Conservation (phyloP, 495 filamentous ascomycete genomes). For the Chaetomium tenue region DNA sequence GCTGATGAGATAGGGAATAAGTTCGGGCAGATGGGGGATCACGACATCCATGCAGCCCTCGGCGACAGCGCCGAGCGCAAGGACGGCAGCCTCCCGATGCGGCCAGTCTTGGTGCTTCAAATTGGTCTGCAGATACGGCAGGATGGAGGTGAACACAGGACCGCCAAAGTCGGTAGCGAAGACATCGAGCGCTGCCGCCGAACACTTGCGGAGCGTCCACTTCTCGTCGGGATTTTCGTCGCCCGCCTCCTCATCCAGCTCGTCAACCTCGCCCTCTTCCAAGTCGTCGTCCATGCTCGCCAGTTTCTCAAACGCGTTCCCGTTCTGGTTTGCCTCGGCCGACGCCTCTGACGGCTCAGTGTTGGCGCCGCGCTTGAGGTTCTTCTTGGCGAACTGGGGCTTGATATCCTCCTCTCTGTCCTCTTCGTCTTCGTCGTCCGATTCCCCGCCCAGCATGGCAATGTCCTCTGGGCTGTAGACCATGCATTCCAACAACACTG, state of each 20-base stretch:
- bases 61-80: slow-evolving; percentile 91
- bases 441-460: slow-evolving; percentile 72
- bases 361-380: slow-evolving; percentile 49
- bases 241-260: slow-evolving; percentile 68
- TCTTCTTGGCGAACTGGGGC: slow-evolving; percentile 82
- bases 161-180: slow-evolving; percentile 86
- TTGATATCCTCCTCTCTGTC: slow-evolving; percentile 90
- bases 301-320: slow-evolving; percentile 50
- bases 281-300: slow-evolving; percentile 65
- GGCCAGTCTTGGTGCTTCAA: slow-evolving; percentile 87
- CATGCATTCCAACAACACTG: slow-evolving; percentile 91
- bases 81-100: slow-evolving; percentile 88
- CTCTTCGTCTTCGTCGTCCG: slow-evolving; percentile 88
- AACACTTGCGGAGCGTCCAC: slow-evolving; percentile 97
- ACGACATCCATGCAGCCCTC: slow-evolving; percentile 92
- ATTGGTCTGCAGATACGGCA: slow-evolving; percentile 90
- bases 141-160: slow-evolving; percentile 82
- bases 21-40: slow-evolving; percentile 82
- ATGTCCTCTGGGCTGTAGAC: slow-evolving; percentile 95
- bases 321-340: slow-evolving; percentile 53
- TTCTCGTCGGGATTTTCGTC: slow-evolving; percentile 82
- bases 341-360: slow-evolving; percentile 43
- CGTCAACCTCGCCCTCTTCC: slow-evolving; percentile 87
- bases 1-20: slow-evolving; percentile 87
- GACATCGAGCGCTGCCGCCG: slow-evolving; percentile 91